A percentile compares a stretch with the other conserved stretches of the same genome.
Conservation (phyloP, 805 yeast species). For the Ogataea ganodermae region DNA sequence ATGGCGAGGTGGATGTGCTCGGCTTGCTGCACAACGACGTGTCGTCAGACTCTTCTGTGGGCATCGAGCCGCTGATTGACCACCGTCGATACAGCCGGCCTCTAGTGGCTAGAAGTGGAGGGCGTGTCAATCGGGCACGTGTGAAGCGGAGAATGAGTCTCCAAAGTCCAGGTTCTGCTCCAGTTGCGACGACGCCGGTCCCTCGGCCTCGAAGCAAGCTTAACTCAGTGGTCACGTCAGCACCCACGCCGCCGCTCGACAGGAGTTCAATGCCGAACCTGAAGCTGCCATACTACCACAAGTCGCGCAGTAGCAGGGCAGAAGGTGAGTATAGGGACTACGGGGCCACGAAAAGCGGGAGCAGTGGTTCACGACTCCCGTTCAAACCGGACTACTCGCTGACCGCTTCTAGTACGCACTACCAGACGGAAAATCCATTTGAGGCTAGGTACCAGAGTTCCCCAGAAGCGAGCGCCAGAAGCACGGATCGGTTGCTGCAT, state of each 20-base stretch:
- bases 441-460: conserved; percentile 11
- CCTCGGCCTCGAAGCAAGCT: conserved; percentile 7
- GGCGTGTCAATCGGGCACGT: background rate
- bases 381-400: conserved; percentile 13
- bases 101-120: background rate
- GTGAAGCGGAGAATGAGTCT: background rate
- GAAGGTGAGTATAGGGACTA: background rate
- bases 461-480: background rate
- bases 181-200: background rate
- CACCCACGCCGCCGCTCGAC: background rate
- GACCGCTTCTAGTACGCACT: conserved; percentile 4
- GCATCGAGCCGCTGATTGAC: conserved; percentile 28
- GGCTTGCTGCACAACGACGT: conserved; percentile 32
- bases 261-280: conserved; percentile 1
- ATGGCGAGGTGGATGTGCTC: conserved; percentile 32
- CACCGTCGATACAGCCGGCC: conserved; percentile 21
- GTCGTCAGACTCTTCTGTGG: conserved; percentile 21
- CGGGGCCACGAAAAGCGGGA: background rate
- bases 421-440: conserved; percentile 22
- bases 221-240: conserved; percentile 5
- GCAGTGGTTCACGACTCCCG: background rate
- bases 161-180: conserved; percentile 4
- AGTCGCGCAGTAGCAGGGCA: background rate
- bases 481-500: background rate
- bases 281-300: background rate